A percentile compares a stretch with the other conserved stretches of the same genome.
Evolutionary conservation across 805 yeast species (phyloP).

Genomic region (Lipomyces spencermartinsiae): DNA sequence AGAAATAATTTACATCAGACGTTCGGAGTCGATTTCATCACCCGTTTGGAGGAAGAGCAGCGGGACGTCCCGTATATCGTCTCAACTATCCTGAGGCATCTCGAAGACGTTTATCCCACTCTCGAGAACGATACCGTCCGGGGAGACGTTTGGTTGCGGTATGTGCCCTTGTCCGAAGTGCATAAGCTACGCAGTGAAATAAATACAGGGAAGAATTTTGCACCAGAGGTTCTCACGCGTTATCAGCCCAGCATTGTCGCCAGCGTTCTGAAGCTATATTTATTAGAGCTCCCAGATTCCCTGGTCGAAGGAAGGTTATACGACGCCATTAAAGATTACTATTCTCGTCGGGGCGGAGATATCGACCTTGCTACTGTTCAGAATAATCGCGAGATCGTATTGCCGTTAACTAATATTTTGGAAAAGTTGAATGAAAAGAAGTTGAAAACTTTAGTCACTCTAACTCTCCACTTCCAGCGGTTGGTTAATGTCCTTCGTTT

Average conservation of each 20-base stretch:
- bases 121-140: conserved; percentile 72
- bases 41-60: conserved; percentile 72
- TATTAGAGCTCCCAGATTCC: conserved; percentile 81
- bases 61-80: conserved; percentile 74
- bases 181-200: conserved; percentile 66
- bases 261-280: conserved; percentile 70
- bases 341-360: conserved; percentile 55
- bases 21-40: conserved; percentile 79
- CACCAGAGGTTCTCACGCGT: conserved; percentile 45
- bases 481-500: conserved; percentile 59
- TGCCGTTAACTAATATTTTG: conserved; percentile 58
- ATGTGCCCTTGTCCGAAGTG: conserved; percentile 64
- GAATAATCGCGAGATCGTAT: conserved; percentile 20
- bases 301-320: conserved; percentile 67
- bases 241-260: conserved; percentile 65
- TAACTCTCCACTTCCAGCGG: conserved; percentile 76
- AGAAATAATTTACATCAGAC: conserved; percentile 65
- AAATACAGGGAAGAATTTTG: conserved; percentile 47
- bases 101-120: conserved; percentile 72
- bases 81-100: conserved; percentile 64
- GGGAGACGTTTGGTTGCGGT: conserved; percentile 69
- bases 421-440: conserved; percentile 72
- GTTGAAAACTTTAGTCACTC: conserved; percentile 78
- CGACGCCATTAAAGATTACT: conserved; percentile 72
- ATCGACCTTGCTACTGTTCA: conserved; percentile 37